A percentile compares a stretch with the other conserved stretches of the same genome.
Evolutionary conservation across 2,329 filamentous ascomycete genomes (phyloP).

Genomic region (Camptophora hylomeconis): DNA sequence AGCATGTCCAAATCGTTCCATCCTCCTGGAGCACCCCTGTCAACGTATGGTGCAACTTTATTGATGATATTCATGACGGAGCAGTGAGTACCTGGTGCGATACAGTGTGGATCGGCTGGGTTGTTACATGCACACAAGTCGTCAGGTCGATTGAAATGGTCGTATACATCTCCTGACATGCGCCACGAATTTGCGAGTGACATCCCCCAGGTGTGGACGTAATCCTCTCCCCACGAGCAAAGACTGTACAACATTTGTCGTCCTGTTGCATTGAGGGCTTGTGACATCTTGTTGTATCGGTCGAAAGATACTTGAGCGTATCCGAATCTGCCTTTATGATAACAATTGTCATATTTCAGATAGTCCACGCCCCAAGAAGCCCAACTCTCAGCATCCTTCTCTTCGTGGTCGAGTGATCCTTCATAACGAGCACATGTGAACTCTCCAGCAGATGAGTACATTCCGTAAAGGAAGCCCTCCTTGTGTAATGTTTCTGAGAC

Average conservation of each 20-base stretch:
- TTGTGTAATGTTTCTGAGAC: constrained; percentile 36
- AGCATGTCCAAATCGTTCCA: constrained; percentile 30
- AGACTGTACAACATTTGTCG: constrained; percentile 33
- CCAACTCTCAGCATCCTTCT: constrained; percentile 39
- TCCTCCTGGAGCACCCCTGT: constrained; percentile 29
- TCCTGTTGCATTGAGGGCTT: constrained; percentile 34
- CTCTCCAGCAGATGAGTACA: constrained; percentile 33
- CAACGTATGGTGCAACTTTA: constrained; percentile 30
- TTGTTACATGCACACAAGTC: constrained; percentile 28
- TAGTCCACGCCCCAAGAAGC: constrained; percentile 39
- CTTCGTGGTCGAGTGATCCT: constrained; percentile 37
- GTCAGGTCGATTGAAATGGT: constrained; percentile 33
- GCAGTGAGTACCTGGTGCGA: constrained; percentile 34
- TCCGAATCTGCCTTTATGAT: constrained; percentile 38
- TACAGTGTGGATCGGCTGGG: constrained; percentile 27
- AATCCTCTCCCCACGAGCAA: constrained; percentile 40
- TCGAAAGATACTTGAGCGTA: constrained; percentile 32
- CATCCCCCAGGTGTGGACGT: constrained; percentile 34
- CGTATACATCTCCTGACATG: constrained; percentile 34
- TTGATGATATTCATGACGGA: constrained; percentile 38
- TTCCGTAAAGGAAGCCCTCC: constrained; percentile 39
- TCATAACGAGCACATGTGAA: constrained; percentile 23
- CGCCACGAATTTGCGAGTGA: constrained; percentile 36
- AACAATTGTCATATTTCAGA: constrained; percentile 41
- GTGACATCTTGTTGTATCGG: constrained; percentile 35